Conservation (phyloP, 768 basidiomycete species). For the Macrolepiota fuliginosa region DNA sequence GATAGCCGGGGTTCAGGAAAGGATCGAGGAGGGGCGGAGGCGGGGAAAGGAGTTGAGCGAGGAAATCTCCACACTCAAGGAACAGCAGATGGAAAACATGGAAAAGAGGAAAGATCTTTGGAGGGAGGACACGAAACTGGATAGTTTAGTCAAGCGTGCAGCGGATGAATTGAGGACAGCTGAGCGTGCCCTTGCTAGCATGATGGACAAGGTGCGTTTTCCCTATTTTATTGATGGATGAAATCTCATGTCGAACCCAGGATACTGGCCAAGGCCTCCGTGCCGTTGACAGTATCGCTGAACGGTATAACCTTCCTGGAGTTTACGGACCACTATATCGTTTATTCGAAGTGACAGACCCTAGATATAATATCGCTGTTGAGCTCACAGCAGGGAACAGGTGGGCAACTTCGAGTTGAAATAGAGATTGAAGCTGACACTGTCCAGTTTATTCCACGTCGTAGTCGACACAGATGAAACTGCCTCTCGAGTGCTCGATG, state of each 20-base stretch:
- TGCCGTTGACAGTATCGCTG: conserved; percentile 82
- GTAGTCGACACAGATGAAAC: conserved; percentile 97
- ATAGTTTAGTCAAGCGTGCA: conserved; percentile 73
- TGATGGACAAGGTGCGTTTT: conserved; percentile 91
- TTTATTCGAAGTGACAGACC: conserved; percentile 86
- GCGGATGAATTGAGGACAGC: conserved; percentile 77
- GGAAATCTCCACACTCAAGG: conserved; percentile 58
- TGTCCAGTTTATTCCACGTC: conserved; percentile 84
- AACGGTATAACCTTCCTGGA: conserved; percentile 70
- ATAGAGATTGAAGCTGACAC: conserved; percentile 10
- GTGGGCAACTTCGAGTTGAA: conserved; percentile 34
- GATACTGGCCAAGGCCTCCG: conserved; percentile 89
- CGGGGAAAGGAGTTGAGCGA: conserved; percentile 58
- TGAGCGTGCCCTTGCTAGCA: conserved; percentile 75
- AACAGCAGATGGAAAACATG: conserved; percentile 61
- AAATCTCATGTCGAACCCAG: conserved; percentile 34
- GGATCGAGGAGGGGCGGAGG: conserved; percentile 63
- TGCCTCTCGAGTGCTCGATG: conserved; percentile 84
- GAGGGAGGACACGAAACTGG: conserved; percentile 91
- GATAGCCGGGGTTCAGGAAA: conserved; percentile 52
- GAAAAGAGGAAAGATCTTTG: conserved; percentile 92
- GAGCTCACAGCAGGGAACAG: conserved; percentile 96
- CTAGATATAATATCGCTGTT: conserved; percentile 87
- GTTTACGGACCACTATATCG: conserved; percentile 95
- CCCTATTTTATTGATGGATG: not conserved